Percentiles rank a stretch among this genome's conserved stretches.
Evolutionary conservation across 2,329 filamentous ascomycete genomes (phyloP).

Genomic region (Fusarium annulatum): DNA sequence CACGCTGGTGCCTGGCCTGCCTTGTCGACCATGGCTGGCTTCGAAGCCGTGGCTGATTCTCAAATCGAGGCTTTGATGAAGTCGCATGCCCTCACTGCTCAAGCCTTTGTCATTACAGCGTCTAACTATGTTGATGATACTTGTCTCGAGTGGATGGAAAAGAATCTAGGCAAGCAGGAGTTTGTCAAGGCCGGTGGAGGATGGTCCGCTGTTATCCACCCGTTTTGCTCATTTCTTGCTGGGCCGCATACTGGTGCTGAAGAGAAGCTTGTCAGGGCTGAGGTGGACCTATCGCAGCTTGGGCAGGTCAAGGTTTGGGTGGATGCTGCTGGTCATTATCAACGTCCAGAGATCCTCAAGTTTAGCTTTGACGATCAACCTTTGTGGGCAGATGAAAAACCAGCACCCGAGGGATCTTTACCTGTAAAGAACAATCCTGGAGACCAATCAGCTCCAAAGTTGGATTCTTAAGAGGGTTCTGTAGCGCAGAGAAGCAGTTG

Average conservation of each 20-base stretch:
- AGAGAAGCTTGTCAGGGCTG: neutral
- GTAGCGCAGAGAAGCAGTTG: too few species aligned
- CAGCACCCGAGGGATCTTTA: accelerated
- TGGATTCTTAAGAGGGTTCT: accelerated
- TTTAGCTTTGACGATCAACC: neutral
- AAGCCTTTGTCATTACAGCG: accelerated
- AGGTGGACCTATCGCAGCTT: neutral
- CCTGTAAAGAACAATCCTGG: accelerated
- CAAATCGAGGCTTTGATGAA: neutral
- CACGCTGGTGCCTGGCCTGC: neutral
- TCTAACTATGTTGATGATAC: neutral
- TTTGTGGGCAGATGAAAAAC: neutral
- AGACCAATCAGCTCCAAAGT: accelerated
- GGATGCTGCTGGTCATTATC: neutral
- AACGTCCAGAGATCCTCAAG: neutral
- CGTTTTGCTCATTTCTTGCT: neutral
- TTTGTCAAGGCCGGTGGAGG: neutral
- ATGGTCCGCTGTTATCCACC: neutral
- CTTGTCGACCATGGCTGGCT: neutral
- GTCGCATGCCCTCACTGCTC: accelerated
- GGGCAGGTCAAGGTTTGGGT: neutral
- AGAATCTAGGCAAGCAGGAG: neutral
- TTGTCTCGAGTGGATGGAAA: neutral
- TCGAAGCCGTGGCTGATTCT: neutral
- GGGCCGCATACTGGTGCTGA: neutral